phyloP scores from a whole-genome alignment of 2,329 filamentous ascomycete species.

The Beauveria bassiana region DNA sequence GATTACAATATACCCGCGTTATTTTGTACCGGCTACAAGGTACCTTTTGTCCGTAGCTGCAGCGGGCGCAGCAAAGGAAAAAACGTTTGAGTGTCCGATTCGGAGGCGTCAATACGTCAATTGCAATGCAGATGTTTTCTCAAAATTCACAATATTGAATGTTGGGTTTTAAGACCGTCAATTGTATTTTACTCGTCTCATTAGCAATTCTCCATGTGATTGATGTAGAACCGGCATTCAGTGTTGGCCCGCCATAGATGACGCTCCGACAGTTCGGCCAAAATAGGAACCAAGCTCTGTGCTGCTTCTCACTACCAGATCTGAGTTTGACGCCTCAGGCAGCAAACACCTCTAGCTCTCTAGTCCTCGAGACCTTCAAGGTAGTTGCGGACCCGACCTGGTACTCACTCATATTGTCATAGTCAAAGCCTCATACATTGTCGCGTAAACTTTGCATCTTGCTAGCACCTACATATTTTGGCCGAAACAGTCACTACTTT shows the following conservation, averaged over 20 bases:
- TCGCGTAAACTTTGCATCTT: background rate
- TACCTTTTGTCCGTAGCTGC: background rate
- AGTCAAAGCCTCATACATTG: too few species aligned
- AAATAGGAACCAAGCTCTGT: background rate
- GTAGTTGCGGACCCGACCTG: background rate
- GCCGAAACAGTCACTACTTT: background rate
- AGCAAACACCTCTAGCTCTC: background rate
- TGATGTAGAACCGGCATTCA: background rate
- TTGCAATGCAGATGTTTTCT: too few species aligned
- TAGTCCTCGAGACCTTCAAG: background rate
- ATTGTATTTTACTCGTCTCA: background rate
- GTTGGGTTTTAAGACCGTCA: too few species aligned
- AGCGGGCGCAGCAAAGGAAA: background rate
- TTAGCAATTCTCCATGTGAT: background rate
- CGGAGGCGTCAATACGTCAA: background rate
- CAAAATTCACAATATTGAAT: background rate
- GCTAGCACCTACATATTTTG: background rate
- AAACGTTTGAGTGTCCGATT: background rate
- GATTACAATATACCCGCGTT: background rate
- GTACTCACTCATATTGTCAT: too few species aligned
- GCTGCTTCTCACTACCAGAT: background rate
- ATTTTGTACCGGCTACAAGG: background rate
- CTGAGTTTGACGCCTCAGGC: background rate
- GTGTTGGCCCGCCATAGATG: background rate
- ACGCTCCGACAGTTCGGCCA: background rate